Base-by-base conservation (phyloP, 2,329 filamentous ascomycete genomes). In the Xylariaceae sp. region DNA sequence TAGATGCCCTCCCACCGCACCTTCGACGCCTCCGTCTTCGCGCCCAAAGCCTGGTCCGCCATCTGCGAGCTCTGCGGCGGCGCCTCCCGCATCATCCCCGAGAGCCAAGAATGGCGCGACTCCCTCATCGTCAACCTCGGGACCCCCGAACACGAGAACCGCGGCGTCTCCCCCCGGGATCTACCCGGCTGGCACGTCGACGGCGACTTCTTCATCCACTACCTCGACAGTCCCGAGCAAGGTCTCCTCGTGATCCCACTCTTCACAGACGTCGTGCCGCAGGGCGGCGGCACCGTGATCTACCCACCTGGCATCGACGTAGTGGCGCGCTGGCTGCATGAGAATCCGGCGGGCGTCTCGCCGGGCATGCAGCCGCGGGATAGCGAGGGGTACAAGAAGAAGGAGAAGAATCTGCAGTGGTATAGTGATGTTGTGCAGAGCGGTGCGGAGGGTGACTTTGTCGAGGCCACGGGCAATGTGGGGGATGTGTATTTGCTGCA, bases 151-250 rank as follows among this genome's bases (percentile, higher is more conserved):
- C 75, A 75, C 52, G 80, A 82, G 61, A 79, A 80, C 4, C 76
- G 76, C 53, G 75, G 78, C 7, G 71, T 79, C 2, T 72, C 77
- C 41, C 84, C 84, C 0, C 75, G 79, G 54, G 77, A 83, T 0
- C 73, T 88, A 18, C 67, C 76, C 6, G 76, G 76, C 18, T 89
- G 87, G 86, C 87, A 89, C 71, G 84, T 88, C 15, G 86, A 89
- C 71, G 86, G 87, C 7, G 86, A 89, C 65, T 89, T 88, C 71
- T 89, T 89, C 69, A 78, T 87, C 4, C 87, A 89, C 74, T 90
- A 86, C 65, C 80, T 90, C 41, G 87, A 89, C 69, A 86, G 82
- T 17, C 83, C 83, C 0, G 87, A 90, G 73, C 87, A 90, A 71
- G 87, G 78, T 0, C 73, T 89, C 11, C 76, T 89, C 0, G 84